Evolutionary conservation across 2,329 filamentous ascomycete genomes (phyloP).

Genomic region (Pyricularia sp.): DNA sequence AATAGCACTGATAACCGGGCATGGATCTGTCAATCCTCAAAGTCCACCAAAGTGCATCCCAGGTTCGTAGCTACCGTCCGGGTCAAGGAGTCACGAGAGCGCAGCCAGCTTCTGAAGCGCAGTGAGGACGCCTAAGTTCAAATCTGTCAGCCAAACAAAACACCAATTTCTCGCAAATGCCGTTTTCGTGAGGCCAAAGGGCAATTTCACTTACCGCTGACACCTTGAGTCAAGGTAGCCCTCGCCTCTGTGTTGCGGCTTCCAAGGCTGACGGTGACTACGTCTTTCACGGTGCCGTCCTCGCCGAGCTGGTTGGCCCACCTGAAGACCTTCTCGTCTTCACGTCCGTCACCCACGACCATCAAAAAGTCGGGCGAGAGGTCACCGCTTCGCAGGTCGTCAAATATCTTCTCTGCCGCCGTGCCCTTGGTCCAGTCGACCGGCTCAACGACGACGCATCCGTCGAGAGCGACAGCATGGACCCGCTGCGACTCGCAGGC

Average conservation of each 20-base stretch:
- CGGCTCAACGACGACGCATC: constrained; percentile 76
- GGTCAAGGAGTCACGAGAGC: constrained; percentile 5
- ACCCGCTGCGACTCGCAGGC: constrained; percentile 77
- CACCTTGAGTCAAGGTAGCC: constrained; percentile 79
- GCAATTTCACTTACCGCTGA: constrained; percentile 62
- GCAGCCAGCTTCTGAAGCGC: constrained; percentile 30
- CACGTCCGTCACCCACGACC: constrained; percentile 81
- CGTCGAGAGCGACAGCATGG: constrained; percentile 72
- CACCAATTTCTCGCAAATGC: neutral
- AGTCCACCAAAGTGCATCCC: constrained; percentile 1
- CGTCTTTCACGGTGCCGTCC: constrained; percentile 51
- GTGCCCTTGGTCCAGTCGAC: constrained; percentile 82
- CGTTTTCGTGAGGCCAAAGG: neutral
- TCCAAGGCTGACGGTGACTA: constrained; percentile 80
- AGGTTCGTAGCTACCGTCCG: constrained; percentile 1
- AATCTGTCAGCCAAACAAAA: neutral
- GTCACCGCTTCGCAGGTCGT: constrained; percentile 34
- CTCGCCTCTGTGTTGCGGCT: constrained; percentile 81
- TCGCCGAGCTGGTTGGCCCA: constrained; percentile 77
- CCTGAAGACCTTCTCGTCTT: constrained; percentile 87
- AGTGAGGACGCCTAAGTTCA: neutral
- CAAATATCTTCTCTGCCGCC: constrained; percentile 67
- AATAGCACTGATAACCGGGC: neutral
- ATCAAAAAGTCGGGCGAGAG: constrained; percentile 63
- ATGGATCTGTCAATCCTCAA: neutral